Evolutionary conservation across 345 rosid species (phyloP).

Genomic region (Eucalyptus dawsonii): DNA sequence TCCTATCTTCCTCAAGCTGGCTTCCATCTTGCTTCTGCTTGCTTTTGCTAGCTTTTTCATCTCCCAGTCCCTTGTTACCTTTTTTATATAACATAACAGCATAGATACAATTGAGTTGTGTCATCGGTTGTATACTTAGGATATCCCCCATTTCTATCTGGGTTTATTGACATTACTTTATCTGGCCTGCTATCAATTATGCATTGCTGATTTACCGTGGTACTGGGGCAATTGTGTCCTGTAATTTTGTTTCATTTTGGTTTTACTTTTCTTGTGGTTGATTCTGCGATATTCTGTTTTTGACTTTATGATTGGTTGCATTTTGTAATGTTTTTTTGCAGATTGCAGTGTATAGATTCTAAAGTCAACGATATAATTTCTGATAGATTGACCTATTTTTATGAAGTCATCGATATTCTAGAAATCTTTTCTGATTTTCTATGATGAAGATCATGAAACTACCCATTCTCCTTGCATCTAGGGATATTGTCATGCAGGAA

Average conservation of each 20-base stretch:
- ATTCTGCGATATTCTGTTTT: background rate
- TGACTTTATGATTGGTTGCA: background rate
- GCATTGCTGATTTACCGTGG: background rate
- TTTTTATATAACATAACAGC: background rate
- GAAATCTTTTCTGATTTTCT: background rate
- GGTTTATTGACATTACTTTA: background rate
- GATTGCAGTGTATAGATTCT: background rate
- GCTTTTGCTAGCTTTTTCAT: background rate
- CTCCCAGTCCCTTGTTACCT: background rate
- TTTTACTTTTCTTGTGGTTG: background rate
- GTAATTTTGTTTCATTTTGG: background rate
- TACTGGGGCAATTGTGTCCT: background rate
- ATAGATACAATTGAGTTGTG: background rate
- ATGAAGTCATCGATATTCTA: background rate
- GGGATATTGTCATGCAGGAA: background rate
- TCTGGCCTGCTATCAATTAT: background rate
- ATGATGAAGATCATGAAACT: background rate
- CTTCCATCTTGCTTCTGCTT: background rate
- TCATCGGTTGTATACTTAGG: background rate
- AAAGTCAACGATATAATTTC: background rate
- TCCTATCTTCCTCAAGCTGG: background rate
- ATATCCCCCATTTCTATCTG: background rate
- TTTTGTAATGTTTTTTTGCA: background rate
- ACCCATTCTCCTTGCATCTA: background rate
- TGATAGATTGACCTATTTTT: background rate